Evolutionary conservation across 306 rosid species (phyloP), one percentile per base, ranked within the genome.

Genomic region (Begonia loranthoides): DNA sequence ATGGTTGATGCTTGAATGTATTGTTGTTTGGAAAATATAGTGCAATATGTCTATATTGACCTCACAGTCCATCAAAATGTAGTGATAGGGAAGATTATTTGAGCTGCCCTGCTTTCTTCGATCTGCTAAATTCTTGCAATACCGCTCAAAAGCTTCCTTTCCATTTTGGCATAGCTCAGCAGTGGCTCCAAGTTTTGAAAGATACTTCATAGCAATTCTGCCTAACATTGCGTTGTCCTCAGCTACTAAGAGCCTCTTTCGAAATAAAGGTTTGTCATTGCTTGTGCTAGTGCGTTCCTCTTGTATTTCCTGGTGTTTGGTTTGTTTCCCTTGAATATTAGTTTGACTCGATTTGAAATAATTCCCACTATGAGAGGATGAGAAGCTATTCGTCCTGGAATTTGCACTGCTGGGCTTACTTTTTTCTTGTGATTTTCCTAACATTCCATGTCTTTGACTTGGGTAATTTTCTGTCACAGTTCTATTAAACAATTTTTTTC

Each of bases 1-100:
- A 12, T 43, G 5, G 47, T 43, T 10, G 0, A 3, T 10, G 47
- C 47, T n/a, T 10, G 13, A n/a, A 2, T 11, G 14, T 43, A 13
- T 43, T n/a, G 47, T 43, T 43, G n/a, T 10, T 11, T 43, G 13
- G 1, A 43, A 1, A 41, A 12, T 38, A 9, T 13, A 15, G 14
- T 13, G 49, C 17, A 16, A 15, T 38, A 40, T 13, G 43, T 9
- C 12, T 11, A 5, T 55, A 45, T 19, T 66, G 61, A 82, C 94
- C 92, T 78, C 77, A 41, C 87, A 80, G 33, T 82, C 97, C 95
- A 90, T 85, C 38, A 90, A 54, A 56, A 85, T 74, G 64, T 72
- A 85, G 59, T 85, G 83, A 16, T 70, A 85, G 45, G 94, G 87
- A 59, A 61, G 70, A 51, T 34, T 17, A 17, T 63, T 43, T 40